phyloP scores from a whole-genome alignment of 768 basidiomycete genomes.

The Cyclocybe cylindracea region DNA sequence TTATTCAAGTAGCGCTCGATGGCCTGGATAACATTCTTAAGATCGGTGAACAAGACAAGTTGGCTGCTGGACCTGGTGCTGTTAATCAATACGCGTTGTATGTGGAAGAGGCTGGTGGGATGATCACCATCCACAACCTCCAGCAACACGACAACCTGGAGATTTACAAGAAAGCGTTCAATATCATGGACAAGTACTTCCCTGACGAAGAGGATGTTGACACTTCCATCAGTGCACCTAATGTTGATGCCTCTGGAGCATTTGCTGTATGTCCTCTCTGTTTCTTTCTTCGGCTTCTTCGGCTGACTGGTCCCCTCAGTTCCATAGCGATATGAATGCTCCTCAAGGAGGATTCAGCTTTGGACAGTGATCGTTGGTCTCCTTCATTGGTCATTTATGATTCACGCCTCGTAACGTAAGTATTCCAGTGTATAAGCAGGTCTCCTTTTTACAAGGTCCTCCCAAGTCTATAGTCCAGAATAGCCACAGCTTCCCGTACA shows the following conservation, averaged over 20 bases:
- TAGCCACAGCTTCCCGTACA: too few species aligned
- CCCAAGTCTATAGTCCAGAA: background rate
- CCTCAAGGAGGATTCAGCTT: slow-evolving; percentile 98
- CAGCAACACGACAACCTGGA: slow-evolving; percentile 99
- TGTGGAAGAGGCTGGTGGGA: slow-evolving; percentile 98
- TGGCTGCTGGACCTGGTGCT: slow-evolving; percentile 75
- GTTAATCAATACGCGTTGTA: slow-evolving; percentile 92
- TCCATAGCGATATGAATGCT: slow-evolving; percentile 82
- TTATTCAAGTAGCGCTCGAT: slow-evolving; percentile 97
- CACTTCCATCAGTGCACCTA: slow-evolving; percentile 75
- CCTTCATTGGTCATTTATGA: slow-evolving; percentile 15
- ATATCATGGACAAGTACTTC: slow-evolving; percentile 98
- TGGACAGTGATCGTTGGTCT: slow-evolving; percentile 51
- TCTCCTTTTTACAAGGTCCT: background rate
- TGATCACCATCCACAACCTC: slow-evolving; percentile 98
- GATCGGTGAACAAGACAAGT: slow-evolving; percentile 94
- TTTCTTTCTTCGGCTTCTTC: slow-evolving; percentile 8
- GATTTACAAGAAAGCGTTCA: slow-evolving; percentile 99
- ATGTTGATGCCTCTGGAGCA: slow-evolving; percentile 70
- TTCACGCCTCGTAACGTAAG: slow-evolving; percentile 17
- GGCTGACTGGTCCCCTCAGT: slow-evolving; percentile 40
- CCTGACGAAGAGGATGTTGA: slow-evolving; percentile 96
- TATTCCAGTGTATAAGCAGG: slow-evolving; percentile 2
- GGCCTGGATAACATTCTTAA: slow-evolving; percentile 98
- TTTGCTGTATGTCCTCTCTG: slow-evolving; percentile 60